A percentile compares a stretch with the other conserved stretches of the same genome.
These are phyloP conservation scores for Citrus inodora DNA, from an alignment of 345 rosid species.

Conservation along the genomic window DNA sequence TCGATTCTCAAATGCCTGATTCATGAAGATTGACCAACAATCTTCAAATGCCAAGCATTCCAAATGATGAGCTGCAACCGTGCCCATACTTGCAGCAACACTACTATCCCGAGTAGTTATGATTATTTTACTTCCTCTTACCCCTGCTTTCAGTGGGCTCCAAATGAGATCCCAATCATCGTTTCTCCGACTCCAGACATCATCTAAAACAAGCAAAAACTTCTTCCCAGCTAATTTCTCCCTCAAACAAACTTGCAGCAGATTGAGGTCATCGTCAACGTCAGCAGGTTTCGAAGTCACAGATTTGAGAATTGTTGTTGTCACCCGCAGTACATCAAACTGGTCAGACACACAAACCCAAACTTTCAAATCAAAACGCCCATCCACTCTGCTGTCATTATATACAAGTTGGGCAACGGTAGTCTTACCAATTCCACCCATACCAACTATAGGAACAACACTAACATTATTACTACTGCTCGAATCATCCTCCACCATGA, in stretches of 20 bases:
- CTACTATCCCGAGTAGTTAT: conserved; percentile 23
- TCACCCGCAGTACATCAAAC: conserved; percentile 10
- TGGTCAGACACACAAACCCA: conserved; percentile 27
- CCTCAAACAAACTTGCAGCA: conserved; percentile 26
- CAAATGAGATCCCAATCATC: conserved; percentile 22
- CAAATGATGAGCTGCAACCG: conserved; percentile 14
- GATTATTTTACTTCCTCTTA: conserved; percentile 19
- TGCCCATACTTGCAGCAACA: conserved; percentile 21
- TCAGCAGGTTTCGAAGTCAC: conserved; percentile 2
- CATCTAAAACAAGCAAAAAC: conserved; percentile 30
- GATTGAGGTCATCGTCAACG: conserved; percentile 4
- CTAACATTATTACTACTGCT: not conserved
- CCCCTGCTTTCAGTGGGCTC: conserved; percentile 16
- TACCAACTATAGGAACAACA: conserved; percentile 29
- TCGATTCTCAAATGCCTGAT: conserved; percentile 17
- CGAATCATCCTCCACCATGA: not conserved
- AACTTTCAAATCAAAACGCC: conserved; percentile 19
- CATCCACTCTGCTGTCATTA: conserved; percentile 6
- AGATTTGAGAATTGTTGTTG: conserved; percentile 23
- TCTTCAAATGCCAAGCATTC: conserved; percentile 18
- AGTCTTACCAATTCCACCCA: conserved; percentile 23
- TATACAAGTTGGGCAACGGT: conserved; percentile 11
- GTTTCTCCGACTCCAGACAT: conserved; percentile 16
- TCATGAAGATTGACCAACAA: conserved; percentile 20
- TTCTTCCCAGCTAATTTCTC: conserved; percentile 13